Evolutionary conservation across 352 stramenopile genomes (phyloP).

Genomic region (Globisporangium polare): DNA sequence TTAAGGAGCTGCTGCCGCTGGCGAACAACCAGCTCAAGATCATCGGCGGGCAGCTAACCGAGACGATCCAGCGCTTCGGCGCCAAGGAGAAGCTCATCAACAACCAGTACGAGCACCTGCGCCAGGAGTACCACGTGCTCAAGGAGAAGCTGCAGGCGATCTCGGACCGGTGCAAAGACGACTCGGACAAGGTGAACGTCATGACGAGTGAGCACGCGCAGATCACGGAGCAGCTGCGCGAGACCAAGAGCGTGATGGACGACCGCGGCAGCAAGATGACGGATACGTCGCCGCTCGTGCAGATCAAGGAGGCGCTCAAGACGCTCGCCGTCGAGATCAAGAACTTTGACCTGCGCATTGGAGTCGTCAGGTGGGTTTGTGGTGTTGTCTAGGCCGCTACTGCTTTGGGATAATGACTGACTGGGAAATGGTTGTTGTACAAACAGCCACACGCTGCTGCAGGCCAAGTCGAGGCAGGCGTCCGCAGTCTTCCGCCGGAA

Average conservation of each 20-base stretch:
- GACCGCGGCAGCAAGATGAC: slow-evolving; percentile 83
- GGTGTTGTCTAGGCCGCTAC: not conserved
- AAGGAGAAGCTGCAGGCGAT: slow-evolving; percentile 60
- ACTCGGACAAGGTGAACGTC: slow-evolving; percentile 60
- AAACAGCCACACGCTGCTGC: slow-evolving; percentile 60
- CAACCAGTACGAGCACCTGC: slow-evolving; percentile 72
- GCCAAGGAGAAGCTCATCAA: slow-evolving; percentile 79
- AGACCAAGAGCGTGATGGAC: slow-evolving; percentile 78
- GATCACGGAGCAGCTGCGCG: slow-evolving; percentile 69
- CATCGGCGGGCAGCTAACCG: slow-evolving; percentile 47
- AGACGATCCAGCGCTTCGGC: slow-evolving; percentile 59
- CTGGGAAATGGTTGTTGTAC: not conserved
- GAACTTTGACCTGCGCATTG: slow-evolving; percentile 78
- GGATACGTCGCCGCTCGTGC: slow-evolving; percentile 76
- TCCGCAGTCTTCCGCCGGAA: slow-evolving; percentile 36
- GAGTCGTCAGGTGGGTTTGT: slow-evolving; percentile 47
- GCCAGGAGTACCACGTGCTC: slow-evolving; percentile 61
- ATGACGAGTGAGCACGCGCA: slow-evolving; percentile 75
- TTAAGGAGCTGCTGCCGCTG: slow-evolving; percentile 50
- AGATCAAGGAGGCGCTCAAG: slow-evolving; percentile 84
- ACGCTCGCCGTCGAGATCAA: slow-evolving; percentile 73
- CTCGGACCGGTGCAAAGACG: slow-evolving; percentile 63
- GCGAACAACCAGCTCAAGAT: slow-evolving; percentile 60
- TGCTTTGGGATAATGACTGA: not conserved
- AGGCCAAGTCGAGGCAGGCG: slow-evolving; percentile 64